Conservation (phyloP, 768 basidiomycete species). For the Naganishia onofrii region DNA sequence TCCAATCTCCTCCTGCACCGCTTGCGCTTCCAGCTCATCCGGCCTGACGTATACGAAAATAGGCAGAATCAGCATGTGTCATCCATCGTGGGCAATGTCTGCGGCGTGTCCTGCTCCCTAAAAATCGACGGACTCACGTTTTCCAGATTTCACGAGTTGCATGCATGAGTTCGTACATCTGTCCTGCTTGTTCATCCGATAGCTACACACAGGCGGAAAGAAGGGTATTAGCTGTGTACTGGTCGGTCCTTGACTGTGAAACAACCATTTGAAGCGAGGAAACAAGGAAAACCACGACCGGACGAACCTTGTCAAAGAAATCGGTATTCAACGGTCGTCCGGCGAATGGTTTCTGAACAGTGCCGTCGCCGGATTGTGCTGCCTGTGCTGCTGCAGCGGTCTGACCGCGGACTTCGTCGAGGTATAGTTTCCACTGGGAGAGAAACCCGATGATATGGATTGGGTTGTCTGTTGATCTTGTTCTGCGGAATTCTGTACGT, state of each 20-base stretch:
- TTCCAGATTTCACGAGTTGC: constrained; percentile 86
- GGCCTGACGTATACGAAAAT: background rate
- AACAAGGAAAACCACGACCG: constrained; percentile 30
- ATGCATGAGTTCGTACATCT: constrained; percentile 91
- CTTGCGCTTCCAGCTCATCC: constrained; percentile 20
- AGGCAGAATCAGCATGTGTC: background rate
- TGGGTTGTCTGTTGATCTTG: constrained; percentile 75
- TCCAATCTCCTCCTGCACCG: constrained; percentile 22
- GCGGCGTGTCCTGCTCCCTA: no score
- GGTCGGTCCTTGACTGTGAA: background rate
- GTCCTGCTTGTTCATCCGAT: constrained; percentile 85
- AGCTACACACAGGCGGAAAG: constrained; percentile 58
- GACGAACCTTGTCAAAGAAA: constrained; percentile 53
- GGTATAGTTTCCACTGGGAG: constrained; percentile 90
- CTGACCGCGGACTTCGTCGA: constrained; percentile 59
- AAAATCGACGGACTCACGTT: constrained; percentile 51
- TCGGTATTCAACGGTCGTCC: constrained; percentile 50
- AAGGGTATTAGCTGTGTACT: constrained; percentile 7
- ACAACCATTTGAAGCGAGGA: constrained; percentile 10
- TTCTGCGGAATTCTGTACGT: constrained; percentile 77
- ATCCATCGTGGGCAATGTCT: background rate
- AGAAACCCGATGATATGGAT: constrained; percentile 91
- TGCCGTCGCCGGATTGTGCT: background rate
- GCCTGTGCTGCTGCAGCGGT: constrained; percentile 53
- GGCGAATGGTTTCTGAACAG: constrained; percentile 33